Conservation (phyloP, 192 early-diverging fungal species). For the Coemansia pectinata region DNA sequence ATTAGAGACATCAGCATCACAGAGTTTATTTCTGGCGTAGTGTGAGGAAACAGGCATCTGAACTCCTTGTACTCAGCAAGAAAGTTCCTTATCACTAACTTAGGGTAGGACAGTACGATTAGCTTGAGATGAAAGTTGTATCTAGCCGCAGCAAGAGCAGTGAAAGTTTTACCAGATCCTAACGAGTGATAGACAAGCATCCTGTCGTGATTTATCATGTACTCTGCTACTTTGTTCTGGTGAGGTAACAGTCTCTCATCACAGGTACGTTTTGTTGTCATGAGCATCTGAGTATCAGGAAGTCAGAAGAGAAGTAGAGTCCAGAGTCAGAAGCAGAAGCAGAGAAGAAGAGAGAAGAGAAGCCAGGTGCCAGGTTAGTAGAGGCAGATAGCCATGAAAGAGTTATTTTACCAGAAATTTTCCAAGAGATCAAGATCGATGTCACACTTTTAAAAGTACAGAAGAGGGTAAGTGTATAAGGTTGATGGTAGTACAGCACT, state of each 20-base stretch:
- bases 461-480: too few species aligned
- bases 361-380: not conserved
- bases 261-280: not conserved
- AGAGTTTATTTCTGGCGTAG: constrained; percentile 4
- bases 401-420: not conserved
- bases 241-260: not conserved
- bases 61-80: constrained; percentile 13
- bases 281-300: too few species aligned
- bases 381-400: not conserved
- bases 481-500: too few species aligned
- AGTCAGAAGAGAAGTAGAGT: too few species aligned
- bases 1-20: constrained; percentile 6
- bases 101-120: constrained; percentile 8
- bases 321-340: too few species aligned
- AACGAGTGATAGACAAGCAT: constrained; percentile 11
- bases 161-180: constrained; percentile 25
- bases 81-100: constrained; percentile 15
- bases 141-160: constrained; percentile 24
- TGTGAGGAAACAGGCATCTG: constrained; percentile 19
- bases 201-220: constrained; percentile 17
- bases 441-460: too few species aligned
- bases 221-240: constrained; percentile 19
- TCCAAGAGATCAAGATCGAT: not conserved
- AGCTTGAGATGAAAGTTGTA: constrained; percentile 10
- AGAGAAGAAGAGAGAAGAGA: too few species aligned